Evolutionary conservation across 306 rosid genomes (phyloP).

Genomic region (Casuarina equisetifolia): DNA sequence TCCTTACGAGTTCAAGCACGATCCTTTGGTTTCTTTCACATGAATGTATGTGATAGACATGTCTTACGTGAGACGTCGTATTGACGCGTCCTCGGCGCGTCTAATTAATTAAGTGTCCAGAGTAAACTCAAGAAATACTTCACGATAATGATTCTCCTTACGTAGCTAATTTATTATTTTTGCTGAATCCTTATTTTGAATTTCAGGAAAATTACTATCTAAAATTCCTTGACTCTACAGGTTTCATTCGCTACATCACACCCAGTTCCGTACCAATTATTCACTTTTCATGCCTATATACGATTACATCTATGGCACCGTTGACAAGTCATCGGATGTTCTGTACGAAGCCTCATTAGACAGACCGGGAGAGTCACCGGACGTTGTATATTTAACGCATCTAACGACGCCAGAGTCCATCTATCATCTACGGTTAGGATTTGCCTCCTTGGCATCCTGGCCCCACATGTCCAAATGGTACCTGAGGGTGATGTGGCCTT

Average conservation of each 20-base stretch:
- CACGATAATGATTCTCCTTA: no score
- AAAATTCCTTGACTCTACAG: background rate
- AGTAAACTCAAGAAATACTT: no score
- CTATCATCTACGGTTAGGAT: constrained; percentile 36
- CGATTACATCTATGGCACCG: constrained; percentile 38
- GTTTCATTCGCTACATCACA: constrained; percentile 49
- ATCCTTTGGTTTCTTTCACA: no score
- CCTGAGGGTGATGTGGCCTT: constrained; percentile 35
- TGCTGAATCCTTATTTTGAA: no score
- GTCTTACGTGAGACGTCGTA: no score
- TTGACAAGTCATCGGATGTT: constrained; percentile 29
- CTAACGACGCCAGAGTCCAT: constrained; percentile 38
- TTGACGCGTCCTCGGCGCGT: no score
- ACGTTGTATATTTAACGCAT: constrained; percentile 45
- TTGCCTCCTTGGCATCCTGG: constrained; percentile 35
- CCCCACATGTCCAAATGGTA: constrained; percentile 37
- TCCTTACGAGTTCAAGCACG: no score
- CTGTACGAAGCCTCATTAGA: constrained; percentile 23
- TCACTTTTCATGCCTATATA: constrained; percentile 43
- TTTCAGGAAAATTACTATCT: no score
- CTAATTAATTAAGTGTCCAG: background rate
- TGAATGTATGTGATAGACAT: no score
- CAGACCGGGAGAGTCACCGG: constrained; percentile 29
- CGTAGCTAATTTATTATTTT: no score
- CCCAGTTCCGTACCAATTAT: constrained; percentile 48